Conservation (phyloP, 768 basidiomycete genomes). For the Auricularia cornea region DNA sequence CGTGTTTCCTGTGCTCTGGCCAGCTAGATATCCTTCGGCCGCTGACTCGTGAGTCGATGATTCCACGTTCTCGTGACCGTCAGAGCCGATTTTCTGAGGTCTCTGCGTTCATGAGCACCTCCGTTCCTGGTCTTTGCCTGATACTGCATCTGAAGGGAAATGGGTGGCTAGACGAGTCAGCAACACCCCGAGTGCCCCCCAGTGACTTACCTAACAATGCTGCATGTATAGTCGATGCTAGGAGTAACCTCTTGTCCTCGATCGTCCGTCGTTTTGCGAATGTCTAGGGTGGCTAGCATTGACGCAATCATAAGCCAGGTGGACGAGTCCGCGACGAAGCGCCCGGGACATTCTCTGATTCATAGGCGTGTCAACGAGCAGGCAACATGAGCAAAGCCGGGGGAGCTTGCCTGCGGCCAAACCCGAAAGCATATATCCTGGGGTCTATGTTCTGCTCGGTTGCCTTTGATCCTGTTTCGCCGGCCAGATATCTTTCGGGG, state of each 20-base stretch:
- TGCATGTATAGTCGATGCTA: slow-evolving; percentile 18
- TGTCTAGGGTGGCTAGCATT: background rate
- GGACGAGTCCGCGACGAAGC: background rate
- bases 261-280: slow-evolving; percentile 5
- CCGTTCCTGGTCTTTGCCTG: no score
- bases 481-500: slow-evolving; percentile 23
- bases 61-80: no score
- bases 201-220: slow-evolving; percentile 9
- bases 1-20: no score
- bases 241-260: background rate
- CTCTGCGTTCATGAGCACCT: no score
- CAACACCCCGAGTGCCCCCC: no score
- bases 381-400: no score
- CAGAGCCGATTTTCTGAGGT: no score
- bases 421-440: slow-evolving; percentile 38
- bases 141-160: slow-evolving; percentile 21
- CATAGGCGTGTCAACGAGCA: slow-evolving; percentile 4
- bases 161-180: slow-evolving; percentile 22
- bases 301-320: background rate
- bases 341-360: slow-evolving; percentile 8
- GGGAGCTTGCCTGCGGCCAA: slow-evolving; percentile 37
- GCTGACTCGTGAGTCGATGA: no score
- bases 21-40: no score
- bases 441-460: slow-evolving; percentile 29
- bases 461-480: background rate